Conservation (phyloP, 2,329 filamentous ascomycete genomes). For the Cercospora berteroae region DNA sequence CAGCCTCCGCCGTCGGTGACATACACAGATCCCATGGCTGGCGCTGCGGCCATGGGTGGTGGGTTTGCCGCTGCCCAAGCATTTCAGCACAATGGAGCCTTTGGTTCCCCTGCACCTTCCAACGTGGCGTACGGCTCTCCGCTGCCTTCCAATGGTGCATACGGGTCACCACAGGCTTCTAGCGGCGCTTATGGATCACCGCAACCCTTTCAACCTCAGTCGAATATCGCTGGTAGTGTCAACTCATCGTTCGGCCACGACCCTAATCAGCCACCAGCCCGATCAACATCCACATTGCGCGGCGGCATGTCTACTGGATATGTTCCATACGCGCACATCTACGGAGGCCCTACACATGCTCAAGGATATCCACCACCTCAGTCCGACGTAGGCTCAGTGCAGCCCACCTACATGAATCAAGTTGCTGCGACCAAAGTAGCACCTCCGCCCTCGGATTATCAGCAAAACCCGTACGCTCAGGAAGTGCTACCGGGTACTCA, state of each 20-base stretch:
- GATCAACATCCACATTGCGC: constrained; percentile 26
- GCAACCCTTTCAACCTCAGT: constrained; percentile 14
- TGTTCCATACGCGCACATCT: constrained; percentile 39
- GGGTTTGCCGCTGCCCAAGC: constrained; percentile 15
- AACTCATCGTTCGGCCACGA: constrained; percentile 9
- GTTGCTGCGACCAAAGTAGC: constrained; percentile 23
- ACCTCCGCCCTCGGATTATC: constrained; percentile 21
- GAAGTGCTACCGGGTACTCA: constrained; percentile 25
- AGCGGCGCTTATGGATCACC: constrained; percentile 14
- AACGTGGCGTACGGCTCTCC: constrained; percentile 10
- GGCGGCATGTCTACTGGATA: constrained; percentile 32
- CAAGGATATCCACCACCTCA: constrained; percentile 21
- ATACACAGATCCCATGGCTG: constrained; percentile 8
- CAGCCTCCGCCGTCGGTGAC: constrained; percentile 8
- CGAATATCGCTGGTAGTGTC: constrained; percentile 12
- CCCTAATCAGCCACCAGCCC: constrained; percentile 13
- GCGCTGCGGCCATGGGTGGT: constrained; percentile 17
- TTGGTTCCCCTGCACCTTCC: not conserved
- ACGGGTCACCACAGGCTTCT: constrained; percentile 8
- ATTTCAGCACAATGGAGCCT: constrained; percentile 12
- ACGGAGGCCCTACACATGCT: constrained; percentile 28
- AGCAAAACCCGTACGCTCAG: constrained; percentile 33
- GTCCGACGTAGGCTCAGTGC: constrained; percentile 26
- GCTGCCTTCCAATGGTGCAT: not conserved
- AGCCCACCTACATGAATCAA: constrained; percentile 29